These are phyloP conservation scores for Alternaria ethzedia DNA, from an alignment of 2,329 filamentous ascomycete genomes.

Conservation along the genomic window DNA sequence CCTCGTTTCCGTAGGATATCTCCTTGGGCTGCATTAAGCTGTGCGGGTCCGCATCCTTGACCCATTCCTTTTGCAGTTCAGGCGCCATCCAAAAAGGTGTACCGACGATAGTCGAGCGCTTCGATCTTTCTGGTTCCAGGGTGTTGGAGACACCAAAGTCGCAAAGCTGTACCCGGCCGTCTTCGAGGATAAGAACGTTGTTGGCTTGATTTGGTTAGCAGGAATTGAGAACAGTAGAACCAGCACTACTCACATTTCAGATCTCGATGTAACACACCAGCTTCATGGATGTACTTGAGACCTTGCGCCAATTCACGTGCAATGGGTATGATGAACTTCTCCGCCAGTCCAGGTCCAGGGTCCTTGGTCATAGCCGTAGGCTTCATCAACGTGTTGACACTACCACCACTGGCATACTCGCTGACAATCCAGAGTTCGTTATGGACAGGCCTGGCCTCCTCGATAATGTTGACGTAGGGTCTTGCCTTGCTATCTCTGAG, in stretches of 20 bases:
- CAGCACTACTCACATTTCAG: slow-evolving; percentile 59
- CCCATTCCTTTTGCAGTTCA: slow-evolving; percentile 63
- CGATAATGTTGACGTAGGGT: slow-evolving; percentile 84
- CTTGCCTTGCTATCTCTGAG: slow-evolving; percentile 75
- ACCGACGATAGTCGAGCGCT: slow-evolving; percentile 80
- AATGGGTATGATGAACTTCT: slow-evolving; percentile 68
- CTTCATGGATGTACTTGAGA: slow-evolving; percentile 67
- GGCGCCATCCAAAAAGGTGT: slow-evolving; percentile 89
- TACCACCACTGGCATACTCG: slow-evolving; percentile 85
- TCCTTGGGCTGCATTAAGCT: slow-evolving; percentile 59
- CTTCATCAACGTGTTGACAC: slow-evolving; percentile 70
- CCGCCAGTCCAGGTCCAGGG: slow-evolving; percentile 55
- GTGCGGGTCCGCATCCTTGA: slow-evolving; percentile 65
- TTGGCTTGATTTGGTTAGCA: slow-evolving; percentile 56
- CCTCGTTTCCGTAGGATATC: slow-evolving; percentile 56
- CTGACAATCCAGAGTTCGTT: slow-evolving; percentile 88
- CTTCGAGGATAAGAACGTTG: slow-evolving; percentile 80
- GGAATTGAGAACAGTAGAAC: accelerated
- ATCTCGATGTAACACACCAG: slow-evolving; percentile 70
- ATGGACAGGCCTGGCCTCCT: slow-evolving; percentile 78
- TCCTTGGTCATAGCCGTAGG: slow-evolving; percentile 41
- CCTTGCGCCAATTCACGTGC: slow-evolving; percentile 68
- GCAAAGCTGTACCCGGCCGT: slow-evolving; percentile 78
- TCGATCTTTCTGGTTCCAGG: slow-evolving; percentile 76
- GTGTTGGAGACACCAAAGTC: slow-evolving; percentile 85